Evolutionary conservation across 306 rosid genomes (phyloP), one percentile per base, ranked within the genome.

Genomic region (Arachis hypogaea): DNA sequence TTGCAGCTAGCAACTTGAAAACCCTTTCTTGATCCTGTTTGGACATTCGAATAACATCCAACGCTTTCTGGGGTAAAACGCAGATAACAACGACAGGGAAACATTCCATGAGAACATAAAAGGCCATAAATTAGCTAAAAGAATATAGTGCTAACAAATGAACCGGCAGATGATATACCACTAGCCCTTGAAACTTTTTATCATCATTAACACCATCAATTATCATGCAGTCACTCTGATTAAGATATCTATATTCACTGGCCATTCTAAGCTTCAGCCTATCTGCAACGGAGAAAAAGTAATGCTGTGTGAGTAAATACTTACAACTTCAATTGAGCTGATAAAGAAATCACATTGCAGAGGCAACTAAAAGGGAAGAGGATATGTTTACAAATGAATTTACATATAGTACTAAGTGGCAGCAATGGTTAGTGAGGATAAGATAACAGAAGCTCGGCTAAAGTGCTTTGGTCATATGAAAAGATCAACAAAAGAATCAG

Each of bases 211-310:
- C 88, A 51, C 96, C 90, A 75, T 84, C 88, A 81, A 95, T 87
- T 71, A 79, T 78, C 81, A 87, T 72, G 87, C 93, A 88, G 60
- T 84, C 93, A 79, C 98, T 95, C 49, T 92, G 97, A 77, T 83
- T 95, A 68, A 95, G 98, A 85, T 87, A 95, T 72, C 78, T 92
- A 90, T 90, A 92, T 76, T 88, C 88, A 10, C 93, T 81, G 67
- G 92, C 93, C 71, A 0, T 73, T 84, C 78, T 88, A 76, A 95
- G 91, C 59, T 88, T 83, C 80, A 95, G 82, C 77, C 72, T 92
- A 69, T 88, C 99, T 95, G 87, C 83, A 89, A 38, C 64, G 29
- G 42, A 67, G 77, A 78, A 33, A 81, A 9, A 36, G 59, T 54
- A 58, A 66, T 18, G 75, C 7, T 28, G 36, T 44, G 56, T 44